Evolutionary conservation across 2,329 filamentous ascomycete genomes (phyloP), one percentile per base, ranked within the genome.

Genomic region (Sclerotiophoma versabilis): DNA sequence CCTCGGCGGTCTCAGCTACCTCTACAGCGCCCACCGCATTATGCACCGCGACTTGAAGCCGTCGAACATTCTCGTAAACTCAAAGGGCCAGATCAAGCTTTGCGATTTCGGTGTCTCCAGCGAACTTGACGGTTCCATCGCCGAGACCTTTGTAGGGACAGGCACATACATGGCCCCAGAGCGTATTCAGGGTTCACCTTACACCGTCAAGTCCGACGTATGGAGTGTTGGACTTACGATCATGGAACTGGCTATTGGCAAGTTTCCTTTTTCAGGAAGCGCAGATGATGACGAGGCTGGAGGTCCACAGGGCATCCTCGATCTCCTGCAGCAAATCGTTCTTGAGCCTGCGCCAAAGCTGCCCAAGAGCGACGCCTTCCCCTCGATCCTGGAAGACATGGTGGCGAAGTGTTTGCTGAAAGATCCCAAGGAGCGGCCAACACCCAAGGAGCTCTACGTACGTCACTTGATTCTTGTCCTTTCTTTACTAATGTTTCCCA

Each of bases 41-140:
- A 98, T 99, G 93, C 95, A 99, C 75, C 87, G 95, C 76, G 95
- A 99, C 75, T 96, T 99, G 79, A 99, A 99, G 72, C 95, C 95
- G 1, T 98, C 95, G 37, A 99, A 99, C 74, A 93, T 99, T 54
- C 82, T 99, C 22, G 91, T 98, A 71, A 98, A 98, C 80, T 97
- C 93, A 15, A 86, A 88, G 49, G 95, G 95, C 11, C 87, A 89
- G 64, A 98, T 99, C 82, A 99, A 99, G 79, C 85, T 99, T 5
- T 98, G 93, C 77, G 95, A 99, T 76, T 99, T 99, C 74, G 95
- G 95, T 66, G 95, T 99, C n/a, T 97, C 93, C 4, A 95, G 93
- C 63, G 95, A 99, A 76, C 85, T 97, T 14, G 92, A 98, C 74
- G 98, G 98, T 78, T 98, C 95, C 4, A 92, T 99, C 62, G 95